Evolutionary conservation across 257 asterid genomes (phyloP), one percentile per base, ranked within the genome.

Genomic region (Nicotiana noctiflora): DNA sequence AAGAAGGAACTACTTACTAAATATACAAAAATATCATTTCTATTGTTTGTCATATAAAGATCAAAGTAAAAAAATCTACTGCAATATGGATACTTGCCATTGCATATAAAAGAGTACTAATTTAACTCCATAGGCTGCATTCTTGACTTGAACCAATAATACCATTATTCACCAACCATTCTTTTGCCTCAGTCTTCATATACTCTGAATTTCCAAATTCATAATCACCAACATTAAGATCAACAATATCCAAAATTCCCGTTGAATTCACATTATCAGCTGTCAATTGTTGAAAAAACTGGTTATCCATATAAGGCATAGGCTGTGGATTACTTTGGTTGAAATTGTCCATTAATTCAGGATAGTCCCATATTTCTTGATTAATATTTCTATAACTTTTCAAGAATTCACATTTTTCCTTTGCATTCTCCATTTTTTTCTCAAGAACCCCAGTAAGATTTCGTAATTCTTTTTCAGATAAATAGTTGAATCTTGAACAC

Each of bases 351-450:
- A 9, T 60, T 5, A 60, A 27, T 23, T 60, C 65, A 21, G 31
- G 15, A 27, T 60, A 60, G 8, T 60, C 65, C 65, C 31, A 60
- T 0, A 8, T 21, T 19, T 59, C 29, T n/a, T 57, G 63, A 34
- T 34, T 34, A 57, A n/a, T 8, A 8, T 57, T 19, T 0, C 2
- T 6, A 34, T 7, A 19, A 9, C 64, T 19, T 12, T 59, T 59
- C 64, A 21, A 59, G 31, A 59, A 19, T 21, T 21, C 31, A 5
- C 6, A 21, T 59, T 60, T 76, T 21, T 19, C 75, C 76, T 56
- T 84, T 25, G 57, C 83, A 37, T 29, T 62, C 12, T 76, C 74
- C 31, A 82, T 79, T 19, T 63, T 84, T 0, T 34, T 44, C 21
- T 15, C 75, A 31, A 84, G 34, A 21, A 37, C 17, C 23, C 32